Conservation (phyloP, 352 stramenopile species). For the Pythium plurisporium region DNA sequence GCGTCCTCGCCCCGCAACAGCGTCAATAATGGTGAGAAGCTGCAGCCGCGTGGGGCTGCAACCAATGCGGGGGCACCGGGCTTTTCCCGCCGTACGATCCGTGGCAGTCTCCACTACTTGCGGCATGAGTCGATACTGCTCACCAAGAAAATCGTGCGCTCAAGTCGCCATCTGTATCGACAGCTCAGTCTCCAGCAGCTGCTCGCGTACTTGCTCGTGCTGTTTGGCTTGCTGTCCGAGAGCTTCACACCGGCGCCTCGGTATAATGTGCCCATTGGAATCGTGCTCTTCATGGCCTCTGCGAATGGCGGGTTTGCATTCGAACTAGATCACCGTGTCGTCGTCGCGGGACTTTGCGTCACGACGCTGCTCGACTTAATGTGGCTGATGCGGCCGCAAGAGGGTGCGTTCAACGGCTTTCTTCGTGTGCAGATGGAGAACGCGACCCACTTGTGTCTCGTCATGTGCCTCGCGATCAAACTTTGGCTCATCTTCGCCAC, state of each 20-base stretch:
- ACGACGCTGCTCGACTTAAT: constrained; percentile 46
- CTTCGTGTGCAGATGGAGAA: constrained; percentile 40
- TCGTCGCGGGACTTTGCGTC: constrained; percentile 46
- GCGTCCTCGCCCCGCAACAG: neutral
- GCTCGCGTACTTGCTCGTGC: constrained; percentile 46
- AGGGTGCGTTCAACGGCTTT: constrained; percentile 58
- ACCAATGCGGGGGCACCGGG: neutral
- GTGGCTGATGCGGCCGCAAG: constrained; percentile 66
- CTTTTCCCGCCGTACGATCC: constrained; percentile 5
- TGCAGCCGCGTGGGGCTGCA: neutral
- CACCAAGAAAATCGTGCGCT: constrained; percentile 8
- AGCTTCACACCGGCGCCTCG: constrained; percentile 51
- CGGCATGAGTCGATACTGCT: constrained; percentile 13
- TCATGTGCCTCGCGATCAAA: constrained; percentile 50
- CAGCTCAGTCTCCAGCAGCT: constrained; percentile 51
- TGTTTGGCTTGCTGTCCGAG: constrained; percentile 62
- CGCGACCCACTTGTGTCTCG: constrained; percentile 44
- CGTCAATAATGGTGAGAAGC: neutral
- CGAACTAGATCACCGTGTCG: constrained; percentile 44
- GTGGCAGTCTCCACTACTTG: constrained; percentile 15
- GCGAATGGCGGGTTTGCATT: neutral
- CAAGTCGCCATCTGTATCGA: constrained; percentile 25
- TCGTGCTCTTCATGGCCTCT: constrained; percentile 37
- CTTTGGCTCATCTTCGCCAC: constrained; percentile 63
- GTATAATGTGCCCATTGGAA: constrained; percentile 69